Percentiles rank a stretch among this genome's conserved stretches.
Conservation (phyloP, 805 yeast species). For the Hanseniaspora taiwanica region DNA sequence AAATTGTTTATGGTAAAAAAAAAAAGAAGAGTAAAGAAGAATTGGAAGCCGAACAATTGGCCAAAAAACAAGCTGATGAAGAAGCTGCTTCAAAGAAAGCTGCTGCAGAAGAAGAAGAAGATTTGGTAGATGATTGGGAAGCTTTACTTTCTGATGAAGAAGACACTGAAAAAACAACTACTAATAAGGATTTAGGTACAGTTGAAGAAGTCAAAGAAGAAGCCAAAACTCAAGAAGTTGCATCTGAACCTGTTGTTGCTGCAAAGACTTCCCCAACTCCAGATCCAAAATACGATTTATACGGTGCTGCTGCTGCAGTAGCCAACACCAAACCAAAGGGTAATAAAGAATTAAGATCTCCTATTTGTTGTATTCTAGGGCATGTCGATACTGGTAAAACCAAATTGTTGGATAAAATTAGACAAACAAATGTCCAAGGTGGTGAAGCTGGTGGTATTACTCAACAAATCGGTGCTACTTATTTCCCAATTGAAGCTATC, state of each 20-base stretch:
- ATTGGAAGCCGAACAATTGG: conserved; percentile 11
- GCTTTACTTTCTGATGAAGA: conserved; percentile 48
- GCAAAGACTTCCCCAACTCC: conserved; percentile 17
- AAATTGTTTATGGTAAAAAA: conserved; percentile 58
- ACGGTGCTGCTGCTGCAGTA: conserved; percentile 20
- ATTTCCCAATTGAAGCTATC: conserved; percentile 93
- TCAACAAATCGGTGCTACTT: conserved; percentile 99
- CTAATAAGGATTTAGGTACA: no score
- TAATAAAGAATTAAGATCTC: conserved; percentile 73
- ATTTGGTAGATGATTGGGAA: conserved; percentile 80
- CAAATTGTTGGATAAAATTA: conserved; percentile 86
- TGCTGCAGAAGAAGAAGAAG: conserved; percentile 21
- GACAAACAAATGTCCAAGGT: conserved; percentile 98
- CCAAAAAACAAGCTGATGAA: conserved; percentile 18
- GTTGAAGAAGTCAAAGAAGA: conserved; percentile 7
- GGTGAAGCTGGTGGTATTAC: conserved; percentile 99
- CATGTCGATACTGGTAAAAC: conserved; percentile 99
- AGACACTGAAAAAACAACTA: conserved; percentile 37
- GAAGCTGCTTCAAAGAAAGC: no score
- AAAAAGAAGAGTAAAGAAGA: conserved; percentile 35
- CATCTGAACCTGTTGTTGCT: conserved; percentile 22
- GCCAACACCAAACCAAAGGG: conserved; percentile 24
- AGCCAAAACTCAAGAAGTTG: conserved; percentile 12
- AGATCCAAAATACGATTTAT: conserved; percentile 5
- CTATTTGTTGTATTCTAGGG: conserved; percentile 97